These are phyloP conservation scores for Galeopsis tetrahit DNA, from an alignment of 257 asterid species.

Conservation along the genomic window DNA sequence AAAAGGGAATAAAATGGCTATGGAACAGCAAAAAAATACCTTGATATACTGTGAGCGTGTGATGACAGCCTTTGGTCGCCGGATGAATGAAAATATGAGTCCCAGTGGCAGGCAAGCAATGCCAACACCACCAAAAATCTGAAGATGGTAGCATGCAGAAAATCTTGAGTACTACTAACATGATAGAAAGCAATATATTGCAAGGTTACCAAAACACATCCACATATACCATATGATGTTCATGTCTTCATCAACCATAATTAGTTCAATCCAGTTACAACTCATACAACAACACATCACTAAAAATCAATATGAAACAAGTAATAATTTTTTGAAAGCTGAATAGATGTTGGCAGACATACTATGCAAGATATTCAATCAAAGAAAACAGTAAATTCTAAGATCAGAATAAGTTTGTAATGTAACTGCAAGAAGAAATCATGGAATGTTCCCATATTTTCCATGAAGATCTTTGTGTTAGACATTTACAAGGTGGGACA, in stretches of 20 bases:
- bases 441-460: slow-evolving; percentile 21
- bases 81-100: slow-evolving; percentile 84
- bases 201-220: slow-evolving; percentile 28
- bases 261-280: slow-evolving; percentile 19
- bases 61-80: slow-evolving; percentile 99
- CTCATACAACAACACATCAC: slow-evolving; percentile 21
- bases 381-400: slow-evolving; percentile 24
- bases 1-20: neutral
- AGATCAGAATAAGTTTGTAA: slow-evolving; percentile 11
- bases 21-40: slow-evolving; percentile 47
- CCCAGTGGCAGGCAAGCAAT: slow-evolving; percentile 97
- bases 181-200: slow-evolving; percentile 13
- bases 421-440: slow-evolving; percentile 2
- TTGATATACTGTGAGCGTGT: slow-evolving; percentile 98
- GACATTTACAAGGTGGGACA: slow-evolving; percentile 33
- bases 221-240: slow-evolving; percentile 15
- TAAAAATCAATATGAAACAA: slow-evolving; percentile 9
- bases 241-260: slow-evolving; percentile 26
- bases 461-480: neutral
- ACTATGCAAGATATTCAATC: slow-evolving; percentile 22
- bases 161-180: slow-evolving; percentile 33
- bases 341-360: slow-evolving; percentile 12
- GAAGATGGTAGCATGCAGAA: slow-evolving; percentile 33
- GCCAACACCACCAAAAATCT: slow-evolving; percentile 99
- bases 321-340: slow-evolving; percentile 13